Percentiles rank a stretch among this genome's conserved stretches.
These are phyloP conservation scores for Alternaria sp. DNA, from an alignment of 2,329 filamentous ascomycete species.

Conservation along the genomic window DNA sequence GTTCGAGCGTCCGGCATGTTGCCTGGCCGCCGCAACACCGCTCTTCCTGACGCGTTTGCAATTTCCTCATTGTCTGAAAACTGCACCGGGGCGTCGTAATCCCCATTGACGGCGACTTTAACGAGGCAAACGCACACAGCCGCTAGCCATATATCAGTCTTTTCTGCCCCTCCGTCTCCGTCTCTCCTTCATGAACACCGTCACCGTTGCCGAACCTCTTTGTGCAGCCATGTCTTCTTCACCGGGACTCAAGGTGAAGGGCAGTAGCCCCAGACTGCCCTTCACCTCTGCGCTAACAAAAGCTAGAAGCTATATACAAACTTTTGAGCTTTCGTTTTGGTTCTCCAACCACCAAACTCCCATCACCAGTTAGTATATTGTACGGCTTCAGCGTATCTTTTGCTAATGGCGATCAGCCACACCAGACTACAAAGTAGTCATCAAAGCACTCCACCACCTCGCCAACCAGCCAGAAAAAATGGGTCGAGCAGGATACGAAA, in stretches of 20 bases:
- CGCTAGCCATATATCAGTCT: not conserved
- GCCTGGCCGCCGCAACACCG: not conserved
- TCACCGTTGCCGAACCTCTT: not conserved
- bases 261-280: not conserved
- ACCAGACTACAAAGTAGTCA: not conserved
- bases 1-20: not conserved
- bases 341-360: not conserved
- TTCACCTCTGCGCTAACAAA: not conserved
- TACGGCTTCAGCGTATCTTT: not conserved
- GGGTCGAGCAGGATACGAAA: conserved; percentile 30
- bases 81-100: not conserved
- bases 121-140: not conserved
- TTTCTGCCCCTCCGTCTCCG: not conserved
- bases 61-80: not conserved
- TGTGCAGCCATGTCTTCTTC: not conserved
- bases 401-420: not conserved
- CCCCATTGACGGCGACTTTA: not conserved
- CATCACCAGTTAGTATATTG: not conserved
- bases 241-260: not conserved
- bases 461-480: conserved; percentile 8
- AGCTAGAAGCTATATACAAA: not conserved
- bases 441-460: not conserved
- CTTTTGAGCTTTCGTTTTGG: not conserved
- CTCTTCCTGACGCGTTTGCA: not conserved
- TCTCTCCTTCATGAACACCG: not conserved